phyloP scores from a whole-genome alignment of 164 flowering plant species.

The Vitis vinifera region ASM3070453v1 NC_081817.1:7758501-7759000 shows the following conservation, averaged over 20 bases:
- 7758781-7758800: no score
- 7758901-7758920: neutral
- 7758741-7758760: no score
- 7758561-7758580: constrained; percentile 54
- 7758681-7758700: constrained; percentile 53
- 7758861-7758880: no score
- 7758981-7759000: neutral
- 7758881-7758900: neutral
- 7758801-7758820: no score
- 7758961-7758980: no score
- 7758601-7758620: constrained; percentile 53
- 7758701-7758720: neutral
- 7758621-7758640: constrained; percentile 53
- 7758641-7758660: constrained; percentile 48
- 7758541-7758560: constrained; percentile 37
- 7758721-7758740: no score
- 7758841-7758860: no score
- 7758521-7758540: no score
- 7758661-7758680: constrained; percentile 55
- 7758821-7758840: no score
- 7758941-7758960: neutral
- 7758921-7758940: neutral
- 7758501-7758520: neutral
- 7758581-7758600: constrained; percentile 46
- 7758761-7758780: no score